These are phyloP conservation scores for Quercus ilex DNA, from an alignment of 306 rosid genomes.

Conservation along the genomic window DNA sequence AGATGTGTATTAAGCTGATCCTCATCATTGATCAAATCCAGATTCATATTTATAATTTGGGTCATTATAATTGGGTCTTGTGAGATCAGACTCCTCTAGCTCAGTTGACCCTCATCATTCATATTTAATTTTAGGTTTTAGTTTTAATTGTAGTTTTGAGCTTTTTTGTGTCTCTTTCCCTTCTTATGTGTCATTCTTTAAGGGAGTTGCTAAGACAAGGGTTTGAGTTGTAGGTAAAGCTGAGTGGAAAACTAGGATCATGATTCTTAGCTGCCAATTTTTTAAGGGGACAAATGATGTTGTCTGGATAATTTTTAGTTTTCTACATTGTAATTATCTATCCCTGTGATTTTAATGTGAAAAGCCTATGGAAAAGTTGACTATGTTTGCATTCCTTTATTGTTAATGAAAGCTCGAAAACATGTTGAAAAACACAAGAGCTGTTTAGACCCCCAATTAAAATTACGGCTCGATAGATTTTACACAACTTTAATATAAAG, in stretches of 20 bases:
- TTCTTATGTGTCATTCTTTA: not conserved
- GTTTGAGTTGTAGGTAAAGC: not conserved
- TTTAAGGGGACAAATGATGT: not conserved
- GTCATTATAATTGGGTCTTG: not conserved
- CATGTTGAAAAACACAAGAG: no score
- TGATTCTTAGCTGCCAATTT: not conserved
- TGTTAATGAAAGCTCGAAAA: no score
- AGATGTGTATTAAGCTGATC: not conserved
- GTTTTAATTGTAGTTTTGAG: no score
- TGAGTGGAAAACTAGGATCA: not conserved
- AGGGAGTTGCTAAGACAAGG: not conserved
- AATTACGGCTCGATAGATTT: no score
- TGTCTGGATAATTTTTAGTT: not conserved
- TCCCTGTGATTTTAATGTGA: conserved; percentile 2
- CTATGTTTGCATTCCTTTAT: not conserved
- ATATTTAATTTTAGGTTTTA: no score
- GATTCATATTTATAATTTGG: not conserved
- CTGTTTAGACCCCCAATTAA: no score
- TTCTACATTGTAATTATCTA: not conserved
- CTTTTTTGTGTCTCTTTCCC: not conserved
- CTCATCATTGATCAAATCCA: not conserved
- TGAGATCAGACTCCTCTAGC: not conserved
- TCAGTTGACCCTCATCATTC: no score
- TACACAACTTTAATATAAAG: no score
- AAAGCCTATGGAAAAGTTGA: not conserved